Evolutionary conservation across 129 eudicot species (phyloP).

Genomic region (Arctium minus): DNA sequence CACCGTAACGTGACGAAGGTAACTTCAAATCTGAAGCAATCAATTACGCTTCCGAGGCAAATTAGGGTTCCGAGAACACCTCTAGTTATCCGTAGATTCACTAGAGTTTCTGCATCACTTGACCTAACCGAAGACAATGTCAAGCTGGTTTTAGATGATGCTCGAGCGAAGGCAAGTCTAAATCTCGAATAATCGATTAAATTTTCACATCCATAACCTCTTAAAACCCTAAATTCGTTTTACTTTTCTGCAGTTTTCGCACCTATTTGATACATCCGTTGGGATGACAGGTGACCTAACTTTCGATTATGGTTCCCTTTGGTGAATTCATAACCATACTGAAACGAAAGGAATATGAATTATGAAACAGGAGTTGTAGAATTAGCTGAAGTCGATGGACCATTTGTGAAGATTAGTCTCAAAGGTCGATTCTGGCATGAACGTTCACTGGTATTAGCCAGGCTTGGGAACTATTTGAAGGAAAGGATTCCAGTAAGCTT

Average conservation of each 20-base stretch:
- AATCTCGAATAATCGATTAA: background rate
- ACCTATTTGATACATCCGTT: constrained; percentile 72
- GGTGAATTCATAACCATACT: background rate
- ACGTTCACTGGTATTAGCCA: constrained; percentile 60
- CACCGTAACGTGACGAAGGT: constrained; percentile 12
- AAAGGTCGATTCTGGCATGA: constrained; percentile 86
- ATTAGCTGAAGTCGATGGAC: constrained; percentile 80
- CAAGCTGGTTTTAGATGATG: constrained; percentile 62
- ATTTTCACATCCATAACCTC: background rate
- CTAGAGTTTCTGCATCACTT: constrained; percentile 52
- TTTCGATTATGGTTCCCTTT: background rate
- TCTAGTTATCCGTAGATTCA: background rate
- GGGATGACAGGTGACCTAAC: constrained; percentile 72
- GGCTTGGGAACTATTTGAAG: constrained; percentile 85
- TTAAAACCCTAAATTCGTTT: background rate
- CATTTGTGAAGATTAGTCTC: constrained; percentile 82
- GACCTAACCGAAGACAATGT: constrained; percentile 92
- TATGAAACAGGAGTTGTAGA: constrained; percentile 67
- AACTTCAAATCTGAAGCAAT: constrained; percentile 11
- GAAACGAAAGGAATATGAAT: background rate
- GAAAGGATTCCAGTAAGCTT: constrained; percentile 75
- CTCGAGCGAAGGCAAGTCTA: constrained; percentile 64
- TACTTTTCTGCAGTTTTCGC: constrained; percentile 61
- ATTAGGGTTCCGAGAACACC: constrained; percentile 19
- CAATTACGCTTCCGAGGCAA: background rate